Base-by-base conservation (phyloP, 768 basidiomycete genomes). In the Leccinum rimulosum region DNA sequence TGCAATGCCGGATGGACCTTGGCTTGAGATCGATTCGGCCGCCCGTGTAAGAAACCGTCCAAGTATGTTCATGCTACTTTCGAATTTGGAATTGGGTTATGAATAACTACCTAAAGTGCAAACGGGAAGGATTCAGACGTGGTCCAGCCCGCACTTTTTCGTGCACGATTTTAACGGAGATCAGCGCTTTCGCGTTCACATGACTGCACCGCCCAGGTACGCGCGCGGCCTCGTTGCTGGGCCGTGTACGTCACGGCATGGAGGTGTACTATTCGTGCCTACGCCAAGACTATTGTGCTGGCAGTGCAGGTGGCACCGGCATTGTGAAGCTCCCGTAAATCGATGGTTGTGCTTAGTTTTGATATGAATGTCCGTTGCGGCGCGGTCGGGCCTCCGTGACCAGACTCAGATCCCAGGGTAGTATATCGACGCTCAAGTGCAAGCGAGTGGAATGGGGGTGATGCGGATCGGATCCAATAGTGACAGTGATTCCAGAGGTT, bases 181-280 rank as follows among this genome's bases (percentile, higher is more conserved):
- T 43, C 53, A 50, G 35, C 48, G 10, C 27, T 49, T 17, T 27
- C 14, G 19, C 47, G 8, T 30, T 28, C 40, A 54, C 27, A 59
- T 61, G 63, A 50, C 52, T 55, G 55, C 55, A 64, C 52, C 6
- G 12, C 30, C 36, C 45, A 64, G 62, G 57, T 52, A 64, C 54
- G 7, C 57, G 62, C 15, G 30, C 53, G 50, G 55, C 52, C 51
- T 50, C 51, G 47, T 56, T 35, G n/a, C 38, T 59, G 35, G 14
- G 35, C 35, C 40, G 47, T 45, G 50, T 17, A 17, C 3, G 27
- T 64, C 19, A 66, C 64, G 64, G 64, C 54, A 65, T 55, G n/a
- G 15, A 54, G 43, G 50, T 22, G 50, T 10, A 33, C 43, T 45
- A 45, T 45, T 47, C n/a, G 45, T 40, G 52, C 55, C 59, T 58